Percentiles rank a stretch among this genome's conserved stretches.
phyloP scores from a whole-genome alignment of 345 rosid species.

The Rhodomyrtus tomentosa region DNA sequence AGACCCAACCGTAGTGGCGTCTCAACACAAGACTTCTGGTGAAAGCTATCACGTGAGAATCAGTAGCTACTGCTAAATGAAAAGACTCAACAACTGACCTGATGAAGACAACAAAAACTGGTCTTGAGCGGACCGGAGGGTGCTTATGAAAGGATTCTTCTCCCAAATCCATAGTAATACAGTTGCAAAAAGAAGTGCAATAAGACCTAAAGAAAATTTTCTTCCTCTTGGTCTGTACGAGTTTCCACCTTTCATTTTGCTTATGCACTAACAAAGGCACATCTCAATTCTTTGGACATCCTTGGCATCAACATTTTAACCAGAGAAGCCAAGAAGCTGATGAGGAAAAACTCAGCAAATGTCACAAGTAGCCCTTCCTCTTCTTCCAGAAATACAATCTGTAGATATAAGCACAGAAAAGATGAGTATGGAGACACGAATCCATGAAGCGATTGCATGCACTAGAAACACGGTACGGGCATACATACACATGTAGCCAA shows the following conservation, averaged over 20 bases:
- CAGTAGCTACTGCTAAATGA: neutral
- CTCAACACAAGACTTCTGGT: neutral
- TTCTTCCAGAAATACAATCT: neutral
- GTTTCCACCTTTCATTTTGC: constrained; percentile 37
- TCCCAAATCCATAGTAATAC: constrained; percentile 34
- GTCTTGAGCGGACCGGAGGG: constrained; percentile 18
- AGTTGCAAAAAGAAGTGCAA: constrained; percentile 18
- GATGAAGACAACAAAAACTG: constrained; percentile 25
- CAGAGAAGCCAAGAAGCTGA: neutral
- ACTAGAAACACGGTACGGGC: neutral
- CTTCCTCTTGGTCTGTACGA: constrained; percentile 20
- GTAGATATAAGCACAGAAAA: neutral
- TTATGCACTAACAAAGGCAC: neutral
- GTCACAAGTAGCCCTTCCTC: neutral
- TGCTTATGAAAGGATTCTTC: constrained; percentile 28
- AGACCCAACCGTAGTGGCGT: neutral
- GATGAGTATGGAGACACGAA: neutral
- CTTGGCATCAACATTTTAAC: neutral
- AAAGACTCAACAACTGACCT: constrained; percentile 22
- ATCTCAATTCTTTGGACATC: neutral
- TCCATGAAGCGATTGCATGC: neutral
- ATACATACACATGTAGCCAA: neutral
- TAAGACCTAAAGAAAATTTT: constrained; percentile 17
- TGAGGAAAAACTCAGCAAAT: neutral
- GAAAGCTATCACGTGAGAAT: neutral